Evolutionary conservation across 139 green algal genomes (phyloP).

Genomic region (Mesotaenium endlicherianum): DNA sequence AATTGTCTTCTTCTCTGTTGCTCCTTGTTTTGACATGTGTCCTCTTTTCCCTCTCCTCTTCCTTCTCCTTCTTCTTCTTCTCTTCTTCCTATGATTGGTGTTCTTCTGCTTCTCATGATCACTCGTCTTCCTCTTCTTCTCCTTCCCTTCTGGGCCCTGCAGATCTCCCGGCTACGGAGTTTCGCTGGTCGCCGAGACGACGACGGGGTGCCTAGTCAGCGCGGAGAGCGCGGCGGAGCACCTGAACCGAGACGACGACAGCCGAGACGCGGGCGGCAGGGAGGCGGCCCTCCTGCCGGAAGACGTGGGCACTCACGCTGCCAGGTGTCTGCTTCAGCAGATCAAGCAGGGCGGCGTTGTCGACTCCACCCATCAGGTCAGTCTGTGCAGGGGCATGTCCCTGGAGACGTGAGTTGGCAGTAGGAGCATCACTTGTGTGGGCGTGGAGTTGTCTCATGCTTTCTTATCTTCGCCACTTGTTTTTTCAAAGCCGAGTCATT

Average conservation of each 20-base stretch:
- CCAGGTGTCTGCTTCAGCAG: slow-evolving; percentile 83
- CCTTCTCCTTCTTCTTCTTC: too few relatives aligned
- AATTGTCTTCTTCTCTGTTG: too few relatives aligned
- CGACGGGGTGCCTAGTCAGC: slow-evolving; percentile 75
- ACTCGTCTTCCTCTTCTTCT: too few relatives aligned
- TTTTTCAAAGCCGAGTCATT: too few relatives aligned
- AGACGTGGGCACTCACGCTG: slow-evolving; percentile 76
- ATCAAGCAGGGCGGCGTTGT: slow-evolving; percentile 81
- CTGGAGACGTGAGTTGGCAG: neutral
- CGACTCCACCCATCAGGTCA: slow-evolving; percentile 73
- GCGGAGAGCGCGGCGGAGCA: slow-evolving; percentile 61
- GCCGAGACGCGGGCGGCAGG: neutral
- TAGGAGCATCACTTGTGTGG: neutral
- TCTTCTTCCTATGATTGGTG: too few relatives aligned
- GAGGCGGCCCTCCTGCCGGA: slow-evolving; percentile 69
- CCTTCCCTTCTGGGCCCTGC: too few relatives aligned
- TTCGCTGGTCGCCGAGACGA: slow-evolving; percentile 93
- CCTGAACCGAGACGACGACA: neutral
- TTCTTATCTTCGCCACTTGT: too few relatives aligned
- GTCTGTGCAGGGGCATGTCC: neutral
- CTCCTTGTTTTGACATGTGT: too few relatives aligned
- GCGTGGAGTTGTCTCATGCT: neutral
- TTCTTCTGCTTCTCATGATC: too few relatives aligned
- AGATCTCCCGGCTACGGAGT: slow-evolving; percentile 89
- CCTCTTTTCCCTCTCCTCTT: too few relatives aligned